Conservation (phyloP, 2,329 filamentous ascomycete species). For the Penicillium sp. region DNA sequence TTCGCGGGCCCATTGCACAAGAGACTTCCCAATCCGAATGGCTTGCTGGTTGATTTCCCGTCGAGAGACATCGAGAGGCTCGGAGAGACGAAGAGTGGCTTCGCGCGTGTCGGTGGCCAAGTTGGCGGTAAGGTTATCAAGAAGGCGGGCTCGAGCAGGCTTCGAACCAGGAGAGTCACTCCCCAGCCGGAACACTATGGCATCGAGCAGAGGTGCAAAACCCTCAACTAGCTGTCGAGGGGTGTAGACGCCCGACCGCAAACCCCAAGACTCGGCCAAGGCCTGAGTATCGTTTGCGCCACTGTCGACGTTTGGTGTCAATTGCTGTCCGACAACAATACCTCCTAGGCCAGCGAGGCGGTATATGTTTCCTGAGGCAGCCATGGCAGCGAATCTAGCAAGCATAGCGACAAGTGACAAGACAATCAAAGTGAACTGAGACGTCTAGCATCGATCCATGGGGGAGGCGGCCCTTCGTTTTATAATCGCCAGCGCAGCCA, state of each 20-base stretch:
- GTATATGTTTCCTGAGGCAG: neutral
- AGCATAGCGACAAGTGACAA: neutral
- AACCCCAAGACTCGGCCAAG: slow-evolving; percentile 12
- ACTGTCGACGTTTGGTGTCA: neutral
- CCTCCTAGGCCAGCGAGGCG: neutral
- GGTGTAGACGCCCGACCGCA: slow-evolving; percentile 20
- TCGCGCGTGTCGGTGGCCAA: slow-evolving; percentile 20
- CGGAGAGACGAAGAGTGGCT: slow-evolving; percentile 13
- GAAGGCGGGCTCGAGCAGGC: slow-evolving; percentile 10
- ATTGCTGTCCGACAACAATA: neutral
- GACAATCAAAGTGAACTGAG: neutral
- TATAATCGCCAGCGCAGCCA: too few species aligned
- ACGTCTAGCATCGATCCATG: neutral
- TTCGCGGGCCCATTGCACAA: slow-evolving; percentile 18
- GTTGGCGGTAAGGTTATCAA: slow-evolving; percentile 21
- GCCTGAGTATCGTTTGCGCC: slow-evolving; percentile 3
- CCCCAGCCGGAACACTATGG: slow-evolving; percentile 15
- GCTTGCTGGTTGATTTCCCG: slow-evolving; percentile 20
- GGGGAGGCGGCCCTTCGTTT: too few species aligned
- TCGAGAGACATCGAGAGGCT: slow-evolving; percentile 11
- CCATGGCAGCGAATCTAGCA: slow-evolving; percentile 3
- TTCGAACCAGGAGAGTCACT: slow-evolving; percentile 6
- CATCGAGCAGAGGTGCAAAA: slow-evolving; percentile 21
- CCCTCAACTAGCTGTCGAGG: slow-evolving; percentile 20
- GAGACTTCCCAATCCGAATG: slow-evolving; percentile 11